Conservation (phyloP, 495 filamentous ascomycete species). For the Hypoxylon fuscum region DNA sequence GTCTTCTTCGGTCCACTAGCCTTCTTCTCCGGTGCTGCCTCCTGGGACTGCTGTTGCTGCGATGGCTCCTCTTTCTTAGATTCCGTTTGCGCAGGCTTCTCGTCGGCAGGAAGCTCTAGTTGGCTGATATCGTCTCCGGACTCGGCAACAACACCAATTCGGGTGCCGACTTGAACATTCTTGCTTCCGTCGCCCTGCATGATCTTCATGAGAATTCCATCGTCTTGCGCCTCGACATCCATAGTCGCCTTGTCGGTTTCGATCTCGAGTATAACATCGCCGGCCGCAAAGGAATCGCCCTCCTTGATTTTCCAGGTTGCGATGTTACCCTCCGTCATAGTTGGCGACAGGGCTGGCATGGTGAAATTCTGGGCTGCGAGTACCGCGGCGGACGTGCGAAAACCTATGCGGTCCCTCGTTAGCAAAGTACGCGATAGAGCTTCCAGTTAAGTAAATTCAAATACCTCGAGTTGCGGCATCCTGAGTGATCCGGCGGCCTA, state of each 20-base stretch:
- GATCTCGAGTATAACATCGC: conserved; percentile 84
- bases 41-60: conserved; percentile 39
- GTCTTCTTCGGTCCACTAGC: conserved; percentile 29
- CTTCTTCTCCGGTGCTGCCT: conserved; percentile 27
- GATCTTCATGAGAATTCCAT: conserved; percentile 82
- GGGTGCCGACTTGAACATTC: conserved; percentile 71
- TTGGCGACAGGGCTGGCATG: conserved; percentile 87
- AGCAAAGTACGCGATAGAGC: conserved; percentile 15
- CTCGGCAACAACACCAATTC: conserved; percentile 82
- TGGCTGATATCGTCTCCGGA: conserved; percentile 74
- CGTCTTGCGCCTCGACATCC: conserved; percentile 90
- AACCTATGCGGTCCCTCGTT: conserved; percentile 56
- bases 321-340: conserved; percentile 89
- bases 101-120: conserved; percentile 74
- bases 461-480: conserved; percentile 62
- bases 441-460: conserved; percentile 10
- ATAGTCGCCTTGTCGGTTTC: conserved; percentile 91
- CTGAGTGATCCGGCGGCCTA: conserved; percentile 56
- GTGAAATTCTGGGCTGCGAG: conserved; percentile 79
- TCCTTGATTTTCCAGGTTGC: conserved; percentile 80
- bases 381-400: conserved; percentile 64
- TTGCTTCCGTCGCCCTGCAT: conserved; percentile 75
- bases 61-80: conserved; percentile 48
- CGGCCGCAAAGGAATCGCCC: conserved; percentile 77
- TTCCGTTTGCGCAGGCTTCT: conserved; percentile 48